Conservation (phyloP, 2,329 filamentous ascomycete species). For the Botrytis galanthina region DNA sequence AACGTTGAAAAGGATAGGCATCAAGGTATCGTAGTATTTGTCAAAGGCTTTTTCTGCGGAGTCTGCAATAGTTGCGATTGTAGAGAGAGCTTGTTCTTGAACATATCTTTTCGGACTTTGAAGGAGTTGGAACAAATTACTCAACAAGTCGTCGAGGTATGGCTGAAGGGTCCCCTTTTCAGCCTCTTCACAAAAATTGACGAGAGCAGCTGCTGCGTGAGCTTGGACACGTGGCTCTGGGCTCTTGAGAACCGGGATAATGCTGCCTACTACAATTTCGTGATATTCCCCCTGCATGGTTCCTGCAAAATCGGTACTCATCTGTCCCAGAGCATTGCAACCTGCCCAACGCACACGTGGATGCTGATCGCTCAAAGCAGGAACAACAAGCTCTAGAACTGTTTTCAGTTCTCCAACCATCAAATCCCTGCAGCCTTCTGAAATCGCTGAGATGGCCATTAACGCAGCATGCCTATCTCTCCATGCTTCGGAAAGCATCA, state of each 20-base stretch:
- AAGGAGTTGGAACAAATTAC: constrained; percentile 80
- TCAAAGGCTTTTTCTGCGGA: constrained; percentile 92
- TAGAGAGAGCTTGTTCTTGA: constrained; percentile 95
- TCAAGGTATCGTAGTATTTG: constrained; percentile 92
- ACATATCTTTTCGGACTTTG: constrained; percentile 94
- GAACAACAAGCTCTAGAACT: constrained; percentile 91
- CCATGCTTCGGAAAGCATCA: constrained; percentile 96
- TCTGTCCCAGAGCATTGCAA: constrained; percentile 97
- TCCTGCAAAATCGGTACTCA: constrained; percentile 98
- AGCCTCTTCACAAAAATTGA: constrained; percentile 98
- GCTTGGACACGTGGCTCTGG: constrained; percentile 92
- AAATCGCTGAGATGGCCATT: constrained; percentile 98
- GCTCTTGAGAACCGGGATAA: constrained; percentile 88
- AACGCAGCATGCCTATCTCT: constrained; percentile 92
- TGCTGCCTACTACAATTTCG: constrained; percentile 78
- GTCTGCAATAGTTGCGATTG: constrained; percentile 98
- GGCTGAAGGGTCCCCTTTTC: constrained; percentile 90
- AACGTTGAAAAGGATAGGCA: constrained; percentile 91
- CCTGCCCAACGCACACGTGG: constrained; percentile 95
- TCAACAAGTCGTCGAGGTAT: constrained; percentile 84
- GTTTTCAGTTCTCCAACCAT: constrained; percentile 95
- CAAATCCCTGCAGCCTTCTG: constrained; percentile 90
- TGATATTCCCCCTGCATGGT: constrained; percentile 98
- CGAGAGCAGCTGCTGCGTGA: constrained; percentile 93
- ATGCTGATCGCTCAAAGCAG: constrained; percentile 83